These are phyloP conservation scores for Lasiosphaeriaceae sp. DNA, from an alignment of 495 filamentous ascomycete genomes.

Conservation along the genomic window DNA sequence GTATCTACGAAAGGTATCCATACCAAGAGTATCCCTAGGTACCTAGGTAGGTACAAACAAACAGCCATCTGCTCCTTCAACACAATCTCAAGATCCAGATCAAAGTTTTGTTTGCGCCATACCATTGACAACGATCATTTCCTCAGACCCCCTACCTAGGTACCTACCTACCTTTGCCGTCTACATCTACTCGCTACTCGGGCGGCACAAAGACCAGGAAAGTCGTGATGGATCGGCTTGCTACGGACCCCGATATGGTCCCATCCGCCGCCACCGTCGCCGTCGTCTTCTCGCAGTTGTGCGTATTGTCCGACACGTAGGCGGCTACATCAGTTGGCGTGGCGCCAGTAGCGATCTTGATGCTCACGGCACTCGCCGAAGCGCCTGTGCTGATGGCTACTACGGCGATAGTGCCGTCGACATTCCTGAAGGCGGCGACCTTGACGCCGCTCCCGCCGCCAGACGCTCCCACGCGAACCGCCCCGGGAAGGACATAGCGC, in stretches of 20 bases:
- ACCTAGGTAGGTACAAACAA: too few relatives aligned
- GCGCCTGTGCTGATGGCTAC: slow-evolving; percentile 45
- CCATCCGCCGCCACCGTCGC: slow-evolving; percentile 28
- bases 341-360: slow-evolving; percentile 25
- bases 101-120: too few relatives aligned
- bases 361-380: slow-evolving; percentile 21
- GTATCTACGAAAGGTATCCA: too few relatives aligned
- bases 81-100: too few relatives aligned
- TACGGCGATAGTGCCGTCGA: slow-evolving; percentile 44
- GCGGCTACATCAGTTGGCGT: slow-evolving; percentile 24
- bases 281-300: slow-evolving; percentile 28
- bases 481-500: slow-evolving; percentile 49
- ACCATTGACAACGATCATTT: too few relatives aligned
- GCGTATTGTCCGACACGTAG: slow-evolving; percentile 36
- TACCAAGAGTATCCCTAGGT: too few relatives aligned
- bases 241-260: slow-evolving; percentile 32
- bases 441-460: slow-evolving; percentile 33
- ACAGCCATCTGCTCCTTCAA: too few relatives aligned
- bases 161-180: too few relatives aligned
- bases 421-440: slow-evolving; percentile 48
- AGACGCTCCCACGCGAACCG: slow-evolving; percentile 34
- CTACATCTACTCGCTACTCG: too few relatives aligned
- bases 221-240: slow-evolving; percentile 33
- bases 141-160: too few relatives aligned
- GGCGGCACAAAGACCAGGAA: slow-evolving; percentile 25